Evolutionary conservation across 2,329 filamentous ascomycete species (phyloP).

Genomic region (Alternaria infectoria): DNA sequence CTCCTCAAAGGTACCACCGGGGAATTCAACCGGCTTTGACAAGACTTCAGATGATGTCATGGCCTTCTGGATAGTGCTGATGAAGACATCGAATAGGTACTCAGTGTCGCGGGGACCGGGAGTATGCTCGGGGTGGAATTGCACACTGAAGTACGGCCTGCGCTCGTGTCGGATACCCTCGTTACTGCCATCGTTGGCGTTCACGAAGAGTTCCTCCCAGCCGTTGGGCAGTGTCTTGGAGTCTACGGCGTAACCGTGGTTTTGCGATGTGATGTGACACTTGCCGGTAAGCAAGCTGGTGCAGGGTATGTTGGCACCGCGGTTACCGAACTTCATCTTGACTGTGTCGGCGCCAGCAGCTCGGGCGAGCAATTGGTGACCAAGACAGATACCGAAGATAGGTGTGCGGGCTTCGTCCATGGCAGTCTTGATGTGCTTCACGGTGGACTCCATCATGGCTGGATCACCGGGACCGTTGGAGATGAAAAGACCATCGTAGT

Average conservation of each 20-base stretch:
- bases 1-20: conserved; percentile 80
- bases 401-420: conserved; percentile 81
- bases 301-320: conserved; percentile 97
- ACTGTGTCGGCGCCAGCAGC: conserved; percentile 82
- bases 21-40: conserved; percentile 78
- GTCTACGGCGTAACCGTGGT: conserved; percentile 96
- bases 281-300: conserved; percentile 94
- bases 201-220: conserved; percentile 96
- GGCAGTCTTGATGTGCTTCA: conserved; percentile 77
- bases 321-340: conserved; percentile 99
- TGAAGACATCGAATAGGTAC: conserved; percentile 96
- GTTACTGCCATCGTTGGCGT: conserved; percentile 97
- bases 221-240: conserved; percentile 73
- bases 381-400: conserved; percentile 95
- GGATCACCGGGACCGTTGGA: conserved; percentile 98
- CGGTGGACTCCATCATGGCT: conserved; percentile 78
- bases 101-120: conserved; percentile 95
- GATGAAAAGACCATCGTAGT: conserved; percentile 96
- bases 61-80: conserved; percentile 78
- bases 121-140: conserved; percentile 97
- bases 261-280: conserved; percentile 99
- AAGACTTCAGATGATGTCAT: conserved; percentile 72
- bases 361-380: conserved; percentile 89
- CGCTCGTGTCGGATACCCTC: conserved; percentile 90
- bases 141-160: conserved; percentile 97